Conservation (phyloP, 164 flowering plant species). For the Nelumbo lutea region DNA sequence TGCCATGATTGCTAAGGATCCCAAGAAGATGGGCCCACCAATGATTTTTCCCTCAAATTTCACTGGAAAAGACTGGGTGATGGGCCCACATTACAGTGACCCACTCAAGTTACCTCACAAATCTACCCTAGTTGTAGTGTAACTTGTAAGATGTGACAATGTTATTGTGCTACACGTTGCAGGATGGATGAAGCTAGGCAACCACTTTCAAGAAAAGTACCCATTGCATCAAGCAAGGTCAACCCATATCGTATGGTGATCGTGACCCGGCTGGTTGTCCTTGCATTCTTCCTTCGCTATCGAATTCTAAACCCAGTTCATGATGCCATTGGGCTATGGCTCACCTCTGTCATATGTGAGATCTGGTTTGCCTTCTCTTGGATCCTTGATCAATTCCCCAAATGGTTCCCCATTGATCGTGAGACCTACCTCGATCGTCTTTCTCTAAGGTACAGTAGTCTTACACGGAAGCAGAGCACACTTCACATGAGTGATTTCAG, state of each 20-base stretch:
- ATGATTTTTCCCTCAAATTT: too few species aligned
- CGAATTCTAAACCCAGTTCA: slow-evolving; percentile 80
- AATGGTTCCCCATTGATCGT: slow-evolving; percentile 96
- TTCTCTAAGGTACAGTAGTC: slow-evolving; percentile 60
- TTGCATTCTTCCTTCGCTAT: slow-evolving; percentile 80
- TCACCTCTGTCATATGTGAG: slow-evolving; percentile 84
- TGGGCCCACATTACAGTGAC: too few species aligned
- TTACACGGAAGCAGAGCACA: neutral
- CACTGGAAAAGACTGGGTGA: too few species aligned
- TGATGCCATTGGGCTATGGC: slow-evolving; percentile 93
- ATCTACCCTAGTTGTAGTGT: too few species aligned
- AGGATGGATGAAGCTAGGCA: slow-evolving; percentile 94
- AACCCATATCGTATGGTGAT: slow-evolving; percentile 94
- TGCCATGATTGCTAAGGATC: too few species aligned
- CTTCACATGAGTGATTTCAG: neutral
- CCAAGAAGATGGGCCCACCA: too few species aligned
- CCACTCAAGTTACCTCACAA: too few species aligned
- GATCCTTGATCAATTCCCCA: slow-evolving; percentile 99
- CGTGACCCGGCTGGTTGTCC: slow-evolving; percentile 63
- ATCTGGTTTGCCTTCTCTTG: slow-evolving; percentile 96
- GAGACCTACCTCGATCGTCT: slow-evolving; percentile 98
- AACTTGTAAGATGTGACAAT: neutral
- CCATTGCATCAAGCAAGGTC: slow-evolving; percentile 88
- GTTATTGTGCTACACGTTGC: slow-evolving; percentile 15
- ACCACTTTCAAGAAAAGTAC: slow-evolving; percentile 91